These are phyloP conservation scores for Aspergillus ellipticus DNA, from an alignment of 495 filamentous ascomycete species.

Conservation along the genomic window DNA sequence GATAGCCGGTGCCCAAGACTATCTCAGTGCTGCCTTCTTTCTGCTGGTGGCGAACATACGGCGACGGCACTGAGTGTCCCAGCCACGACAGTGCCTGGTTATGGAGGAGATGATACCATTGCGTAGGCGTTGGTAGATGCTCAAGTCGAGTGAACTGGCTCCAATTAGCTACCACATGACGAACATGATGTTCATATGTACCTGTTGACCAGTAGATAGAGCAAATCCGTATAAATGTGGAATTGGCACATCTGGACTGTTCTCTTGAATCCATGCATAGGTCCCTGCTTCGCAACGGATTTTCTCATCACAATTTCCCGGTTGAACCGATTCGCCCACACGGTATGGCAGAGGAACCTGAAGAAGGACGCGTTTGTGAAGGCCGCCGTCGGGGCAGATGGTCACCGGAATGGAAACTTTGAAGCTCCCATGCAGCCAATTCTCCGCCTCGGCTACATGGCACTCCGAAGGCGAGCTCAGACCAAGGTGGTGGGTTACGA, in stretches of 20 bases:
- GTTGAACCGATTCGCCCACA: constrained; percentile 27
- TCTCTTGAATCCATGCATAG: constrained; percentile 29
- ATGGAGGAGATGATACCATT: no score
- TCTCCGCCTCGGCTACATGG: constrained; percentile 16
- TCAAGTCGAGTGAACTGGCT: constrained; percentile 27
- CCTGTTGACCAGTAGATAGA: constrained; percentile 24
- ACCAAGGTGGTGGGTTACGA: constrained; percentile 23
- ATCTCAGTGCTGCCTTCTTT: constrained; percentile 2
- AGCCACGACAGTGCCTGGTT: no score
- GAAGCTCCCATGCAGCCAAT: constrained; percentile 34
- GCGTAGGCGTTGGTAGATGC: no score
- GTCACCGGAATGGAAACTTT: constrained; percentile 32
- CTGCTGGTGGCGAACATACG: constrained; percentile 21
- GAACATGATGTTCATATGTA: constrained; percentile 4
- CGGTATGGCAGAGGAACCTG: constrained; percentile 37
- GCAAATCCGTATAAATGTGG: constrained; percentile 33
- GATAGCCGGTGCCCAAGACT: constrained; percentile 23
- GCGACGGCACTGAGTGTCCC: constrained; percentile 21
- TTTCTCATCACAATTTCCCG: constrained; percentile 38
- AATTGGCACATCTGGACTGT: constrained; percentile 32
- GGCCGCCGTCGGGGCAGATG: constrained; percentile 16
- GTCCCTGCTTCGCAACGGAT: constrained; percentile 34
- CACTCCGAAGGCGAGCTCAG: constrained; percentile 13
- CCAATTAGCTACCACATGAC: background rate
- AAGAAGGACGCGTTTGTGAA: constrained; percentile 23